These are phyloP conservation scores for Allomyces javanicus DNA, from an alignment of 192 early-diverging fungal species.

Conservation along the genomic window DNA sequence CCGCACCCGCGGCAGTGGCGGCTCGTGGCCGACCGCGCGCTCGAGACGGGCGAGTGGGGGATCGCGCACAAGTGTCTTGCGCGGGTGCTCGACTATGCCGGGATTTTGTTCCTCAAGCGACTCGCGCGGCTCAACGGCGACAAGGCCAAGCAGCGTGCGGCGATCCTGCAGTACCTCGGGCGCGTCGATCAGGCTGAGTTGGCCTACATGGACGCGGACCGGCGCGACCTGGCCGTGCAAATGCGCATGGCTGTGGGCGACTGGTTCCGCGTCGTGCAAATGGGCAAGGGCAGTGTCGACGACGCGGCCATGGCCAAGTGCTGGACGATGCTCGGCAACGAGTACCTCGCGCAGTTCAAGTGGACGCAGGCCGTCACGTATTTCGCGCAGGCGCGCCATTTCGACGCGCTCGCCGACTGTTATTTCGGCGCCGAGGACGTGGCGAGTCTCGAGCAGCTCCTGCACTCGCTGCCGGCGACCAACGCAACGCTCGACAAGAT, in stretches of 20 bases:
- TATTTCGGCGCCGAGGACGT: conserved; percentile 32
- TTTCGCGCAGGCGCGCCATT: conserved; percentile 28
- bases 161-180: conserved; percentile 25
- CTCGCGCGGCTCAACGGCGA: conserved; percentile 31
- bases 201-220: conserved; percentile 32
- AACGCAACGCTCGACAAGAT: conserved; percentile 17
- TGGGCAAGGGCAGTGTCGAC: conserved; percentile 36
- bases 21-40: conserved; percentile 22
- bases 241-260: conserved; percentile 29
- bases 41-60: conserved; percentile 23
- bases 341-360: conserved; percentile 26
- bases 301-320: conserved; percentile 30
- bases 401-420: conserved; percentile 21
- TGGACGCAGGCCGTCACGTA: conserved; percentile 34
- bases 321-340: conserved; percentile 31
- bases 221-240: conserved; percentile 34
- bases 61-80: conserved; percentile 26
- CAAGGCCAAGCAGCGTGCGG: conserved; percentile 25
- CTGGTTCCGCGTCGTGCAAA: conserved; percentile 35
- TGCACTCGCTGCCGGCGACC: conserved; percentile 16
- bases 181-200: conserved; percentile 27
- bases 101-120: conserved; percentile 28
- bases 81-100: conserved; percentile 22
- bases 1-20: conserved; percentile 34
- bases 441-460: conserved; percentile 23